Evolutionary conservation across 139 green algal species (phyloP).

Genomic region (Volvox africanus): DNA sequence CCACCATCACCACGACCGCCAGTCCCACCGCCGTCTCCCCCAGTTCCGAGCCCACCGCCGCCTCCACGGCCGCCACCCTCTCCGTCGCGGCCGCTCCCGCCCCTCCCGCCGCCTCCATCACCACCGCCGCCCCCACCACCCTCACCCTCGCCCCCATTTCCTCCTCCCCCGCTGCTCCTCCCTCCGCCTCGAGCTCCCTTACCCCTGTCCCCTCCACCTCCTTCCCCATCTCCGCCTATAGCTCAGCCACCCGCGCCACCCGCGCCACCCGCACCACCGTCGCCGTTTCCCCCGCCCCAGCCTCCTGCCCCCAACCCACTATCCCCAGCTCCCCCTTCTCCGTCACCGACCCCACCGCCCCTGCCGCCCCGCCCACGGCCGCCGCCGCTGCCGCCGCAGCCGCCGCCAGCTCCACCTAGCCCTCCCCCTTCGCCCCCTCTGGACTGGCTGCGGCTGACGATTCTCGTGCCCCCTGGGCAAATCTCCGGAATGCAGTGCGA

Average conservation of each 20-base stretch:
- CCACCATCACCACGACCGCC: not conserved
- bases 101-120: not conserved
- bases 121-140: not conserved
- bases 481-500: not conserved
- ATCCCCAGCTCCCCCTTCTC: not conserved
- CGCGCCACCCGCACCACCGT: not conserved
- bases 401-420: not conserved
- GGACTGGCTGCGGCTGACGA: constrained; percentile 3
- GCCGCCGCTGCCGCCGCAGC: not conserved
- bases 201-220: not conserved
- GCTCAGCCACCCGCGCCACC: no score
- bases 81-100: not conserved
- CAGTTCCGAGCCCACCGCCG: not conserved
- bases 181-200: not conserved
- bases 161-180: not conserved
- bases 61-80: not conserved
- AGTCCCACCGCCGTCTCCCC: not conserved
- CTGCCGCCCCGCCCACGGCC: not conserved
- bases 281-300: not conserved
- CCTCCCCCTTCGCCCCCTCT: not conserved
- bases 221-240: not conserved
- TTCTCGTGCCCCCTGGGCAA: not conserved
- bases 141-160: not conserved
- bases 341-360: not conserved
- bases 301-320: not conserved